Base-by-base conservation (phyloP, 148 eudicot genomes). In the Dianthus caryophyllus region DNA sequence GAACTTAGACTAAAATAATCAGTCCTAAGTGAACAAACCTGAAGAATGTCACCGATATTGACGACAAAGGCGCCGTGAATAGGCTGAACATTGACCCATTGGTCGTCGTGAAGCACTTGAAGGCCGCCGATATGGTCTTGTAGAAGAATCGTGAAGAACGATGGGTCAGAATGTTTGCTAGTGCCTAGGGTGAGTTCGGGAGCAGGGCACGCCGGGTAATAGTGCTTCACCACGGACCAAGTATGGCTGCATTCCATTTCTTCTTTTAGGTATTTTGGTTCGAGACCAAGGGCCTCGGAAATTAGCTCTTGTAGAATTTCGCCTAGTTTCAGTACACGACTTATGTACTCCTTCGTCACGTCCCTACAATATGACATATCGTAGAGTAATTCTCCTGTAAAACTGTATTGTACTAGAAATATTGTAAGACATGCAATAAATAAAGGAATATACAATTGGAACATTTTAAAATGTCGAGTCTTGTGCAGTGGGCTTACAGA, bases 211-310 rank as follows among this genome's bases (percentile, higher is more conserved):
- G 72, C 53, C 0, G 89, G 89, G 48, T 83, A 87, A 64, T 82
- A 84, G 41, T 84, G 88, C 52, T 71, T 75, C 7, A 75, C 9
- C 2, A 79, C 0, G 9, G 58, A 16, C 7, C 76, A 65, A 17
- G 84, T 83, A 22, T 84, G 70, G 0, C 49, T 69, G 50, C 83
- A 75, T 0, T 50, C 83, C 27, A 64, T 24, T 76, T 72, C 64
- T 18, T 74, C 77, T 13, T 57, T 73, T 9, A 87, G 61, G 65
- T 77, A 76, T 17, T 52, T 62, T 12, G 79, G 66, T 12, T 69
- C 39, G 9, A 87, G 82, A 18, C 83, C 86, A 67, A 84, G 76
- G 24, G 79, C 84, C 71, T 72, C 79, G 0, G 91, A 84, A n/a
- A 82, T 48, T 33, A 87, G 16, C 66, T 77, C 84, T 27, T 82